These are phyloP conservation scores for Cruciata laevipes DNA, from an alignment of 257 asterid genomes.

Conservation along the genomic window DNA sequence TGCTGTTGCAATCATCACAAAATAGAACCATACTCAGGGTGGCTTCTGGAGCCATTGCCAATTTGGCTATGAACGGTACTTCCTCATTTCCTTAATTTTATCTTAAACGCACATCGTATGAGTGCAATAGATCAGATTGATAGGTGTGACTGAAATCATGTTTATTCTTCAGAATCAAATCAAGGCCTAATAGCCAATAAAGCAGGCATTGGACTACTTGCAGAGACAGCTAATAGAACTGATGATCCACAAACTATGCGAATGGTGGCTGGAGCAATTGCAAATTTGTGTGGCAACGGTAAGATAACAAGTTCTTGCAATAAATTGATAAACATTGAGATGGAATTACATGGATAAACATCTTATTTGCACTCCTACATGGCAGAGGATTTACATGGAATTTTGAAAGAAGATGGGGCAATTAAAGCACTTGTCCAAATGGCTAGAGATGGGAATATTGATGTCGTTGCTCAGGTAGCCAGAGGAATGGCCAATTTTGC, in stretches of 20 bases:
- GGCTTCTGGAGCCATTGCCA: conserved; percentile 97
- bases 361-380: conserved; percentile 8
- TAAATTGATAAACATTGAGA: background rate
- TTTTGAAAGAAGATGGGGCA: conserved; percentile 72
- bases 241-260: conserved; percentile 87
- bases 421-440: conserved; percentile 63
- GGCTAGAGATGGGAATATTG: conserved; percentile 54
- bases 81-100: background rate
- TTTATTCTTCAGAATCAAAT: conserved; percentile 47
- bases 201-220: conserved; percentile 72
- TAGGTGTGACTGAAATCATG: background rate
- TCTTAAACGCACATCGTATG: background rate
- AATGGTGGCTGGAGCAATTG: conserved; percentile 96
- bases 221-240: conserved; percentile 55
- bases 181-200: conserved; percentile 66
- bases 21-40: conserved; percentile 76
- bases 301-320: conserved; percentile 12
- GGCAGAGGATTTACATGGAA: conserved; percentile 58
- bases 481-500: conserved; percentile 89
- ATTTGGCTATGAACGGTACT: conserved; percentile 92
- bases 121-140: background rate
- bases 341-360: no score
- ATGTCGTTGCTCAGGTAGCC: conserved; percentile 78
- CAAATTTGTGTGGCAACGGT: conserved; percentile 94
- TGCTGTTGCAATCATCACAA: conserved; percentile 68